phyloP scores from a whole-genome alignment of 2,329 filamentous ascomycete genomes.

The Sporothrix schenckii region DNA sequence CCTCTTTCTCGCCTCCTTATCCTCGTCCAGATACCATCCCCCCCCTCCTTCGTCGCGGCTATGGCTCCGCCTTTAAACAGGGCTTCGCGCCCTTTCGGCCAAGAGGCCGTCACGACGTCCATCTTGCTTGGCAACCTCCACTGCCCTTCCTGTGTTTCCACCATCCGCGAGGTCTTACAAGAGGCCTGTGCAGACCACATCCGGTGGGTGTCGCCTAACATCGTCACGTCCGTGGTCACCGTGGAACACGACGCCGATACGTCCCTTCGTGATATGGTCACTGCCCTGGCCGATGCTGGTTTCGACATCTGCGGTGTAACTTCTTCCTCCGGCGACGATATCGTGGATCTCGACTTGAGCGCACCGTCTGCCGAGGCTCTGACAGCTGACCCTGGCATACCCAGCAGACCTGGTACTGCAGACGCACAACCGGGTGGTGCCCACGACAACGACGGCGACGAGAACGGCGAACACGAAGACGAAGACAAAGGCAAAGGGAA shows the following conservation, averaged over 20 bases:
- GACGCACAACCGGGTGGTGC: not conserved
- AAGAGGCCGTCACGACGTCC: slow-evolving; percentile 54
- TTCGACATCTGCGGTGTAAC: slow-evolving; percentile 60
- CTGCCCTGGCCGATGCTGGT: slow-evolving; percentile 58
- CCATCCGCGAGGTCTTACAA: slow-evolving; percentile 63
- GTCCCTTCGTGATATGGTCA: slow-evolving; percentile 49
- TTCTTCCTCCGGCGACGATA: slow-evolving; percentile 40
- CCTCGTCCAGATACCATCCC: not conserved
- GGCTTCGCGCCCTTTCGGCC: slow-evolving; percentile 24
- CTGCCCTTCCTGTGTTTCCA: slow-evolving; percentile 72
- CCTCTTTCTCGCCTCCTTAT: not conserved
- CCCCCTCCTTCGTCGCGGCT: not conserved
- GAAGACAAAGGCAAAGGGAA: slow-evolving; percentile 32
- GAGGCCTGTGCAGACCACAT: slow-evolving; percentile 51
- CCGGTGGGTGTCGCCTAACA: slow-evolving; percentile 67
- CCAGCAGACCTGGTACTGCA: not conserved
- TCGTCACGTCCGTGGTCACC: slow-evolving; percentile 70
- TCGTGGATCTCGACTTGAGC: slow-evolving; percentile 28
- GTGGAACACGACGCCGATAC: slow-evolving; percentile 57
- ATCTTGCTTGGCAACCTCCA: slow-evolving; percentile 75
- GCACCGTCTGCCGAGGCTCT: not conserved
- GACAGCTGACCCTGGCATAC: not conserved
- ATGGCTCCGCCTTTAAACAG: slow-evolving; percentile 40
- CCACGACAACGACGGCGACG: slow-evolving; percentile 4
- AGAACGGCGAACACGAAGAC: not conserved